Evolutionary conservation across 768 basidiomycete species (phyloP), one percentile per base, ranked within the genome.

Genomic region (Mrakia gelida): DNA sequence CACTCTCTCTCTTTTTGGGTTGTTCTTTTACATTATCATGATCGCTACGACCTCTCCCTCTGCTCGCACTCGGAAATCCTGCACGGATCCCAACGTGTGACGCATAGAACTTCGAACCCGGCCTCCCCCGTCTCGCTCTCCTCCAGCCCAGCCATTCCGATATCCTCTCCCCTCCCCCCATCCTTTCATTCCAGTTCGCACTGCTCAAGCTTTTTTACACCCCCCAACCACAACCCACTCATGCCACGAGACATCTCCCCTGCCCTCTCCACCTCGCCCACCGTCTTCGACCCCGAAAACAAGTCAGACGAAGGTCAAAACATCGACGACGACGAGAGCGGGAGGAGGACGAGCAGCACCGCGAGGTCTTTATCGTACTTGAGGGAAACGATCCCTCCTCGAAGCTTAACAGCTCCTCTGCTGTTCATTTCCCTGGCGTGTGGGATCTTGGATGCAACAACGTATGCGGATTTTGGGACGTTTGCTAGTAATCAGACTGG

Each of bases 401-500:
- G 38, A 9, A 41, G 9, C 5, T 16, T 70, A 6, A 70, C 67
- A 7, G 67, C 34, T 7, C 67, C 67, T 1, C 38, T 70, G 67
- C 67, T 70, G 38, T 34, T 70, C 26, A 41, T 43, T 16, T 41
- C 67, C 0, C 21, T 43, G 34, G 38, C 38, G 2, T 70, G 67
- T n/a, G 67, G 67, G 34, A n/a, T 70, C 18, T 23, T 70, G 67
- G 67, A 70, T 16, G 67, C 67, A 18, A 70, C 67, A 41, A 70
- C 67, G 67, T 70, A 70, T 41, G 67, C 67, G 16, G 67, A 70
- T 18, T 70, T 70, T 43, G 67, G 67, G 26, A 43, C 41, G 34
- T 70, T 70, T 13, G 67, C 67, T 34, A 70, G 67, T 38, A 70
- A 70, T 41, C 67, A 70, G 41, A 70, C 67, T 26, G 67, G 67